Conservation (phyloP, 768 basidiomycete species). For the Chiua virens region DNA sequence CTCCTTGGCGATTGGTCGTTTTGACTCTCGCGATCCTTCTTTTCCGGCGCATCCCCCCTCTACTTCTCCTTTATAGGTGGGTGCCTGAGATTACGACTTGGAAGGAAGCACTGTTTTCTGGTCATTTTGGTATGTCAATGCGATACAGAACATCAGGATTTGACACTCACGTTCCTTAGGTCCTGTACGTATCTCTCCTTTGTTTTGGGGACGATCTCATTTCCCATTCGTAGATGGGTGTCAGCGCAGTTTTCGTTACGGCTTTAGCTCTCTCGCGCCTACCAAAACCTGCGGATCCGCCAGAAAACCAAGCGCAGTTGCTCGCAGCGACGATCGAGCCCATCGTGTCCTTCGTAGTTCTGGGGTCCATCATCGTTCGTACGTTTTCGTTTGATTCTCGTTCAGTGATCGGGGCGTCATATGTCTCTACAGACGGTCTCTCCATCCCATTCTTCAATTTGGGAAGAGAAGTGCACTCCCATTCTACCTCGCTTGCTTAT, state of each 20-base stretch:
- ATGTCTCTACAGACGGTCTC: constrained; percentile 51
- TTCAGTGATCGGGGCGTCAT: neutral
- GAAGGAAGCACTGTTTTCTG: constrained; percentile 86
- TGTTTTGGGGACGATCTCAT: neutral
- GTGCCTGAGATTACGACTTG: constrained; percentile 85
- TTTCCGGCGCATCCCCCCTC: constrained; percentile 77
- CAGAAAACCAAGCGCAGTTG: constrained; percentile 65
- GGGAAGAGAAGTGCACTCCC: constrained; percentile 46
- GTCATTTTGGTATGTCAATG: constrained; percentile 73
- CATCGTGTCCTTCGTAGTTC: constrained; percentile 84
- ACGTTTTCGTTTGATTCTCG: constrained; percentile 26
- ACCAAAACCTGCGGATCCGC: constrained; percentile 56
- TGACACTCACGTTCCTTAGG: constrained; percentile 34
- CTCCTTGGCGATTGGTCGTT: constrained; percentile 68
- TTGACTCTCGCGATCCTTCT: constrained; percentile 68
- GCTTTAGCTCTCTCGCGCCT: constrained; percentile 67
- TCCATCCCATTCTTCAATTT: constrained; percentile 69
- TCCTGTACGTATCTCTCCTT: constrained; percentile 42
- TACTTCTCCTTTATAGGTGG: constrained; percentile 76
- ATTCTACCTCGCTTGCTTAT: constrained; percentile 45
- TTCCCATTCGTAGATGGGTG: constrained; percentile 68
- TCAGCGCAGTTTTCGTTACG: constrained; percentile 87
- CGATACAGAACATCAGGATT: neutral
- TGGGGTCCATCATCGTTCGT: constrained; percentile 85
- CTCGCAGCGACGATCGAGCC: constrained; percentile 76